Evolutionary conservation across 1,139 yeast genomes (phyloP).

Genomic region (Saccharomyces pastorianus): DNA sequence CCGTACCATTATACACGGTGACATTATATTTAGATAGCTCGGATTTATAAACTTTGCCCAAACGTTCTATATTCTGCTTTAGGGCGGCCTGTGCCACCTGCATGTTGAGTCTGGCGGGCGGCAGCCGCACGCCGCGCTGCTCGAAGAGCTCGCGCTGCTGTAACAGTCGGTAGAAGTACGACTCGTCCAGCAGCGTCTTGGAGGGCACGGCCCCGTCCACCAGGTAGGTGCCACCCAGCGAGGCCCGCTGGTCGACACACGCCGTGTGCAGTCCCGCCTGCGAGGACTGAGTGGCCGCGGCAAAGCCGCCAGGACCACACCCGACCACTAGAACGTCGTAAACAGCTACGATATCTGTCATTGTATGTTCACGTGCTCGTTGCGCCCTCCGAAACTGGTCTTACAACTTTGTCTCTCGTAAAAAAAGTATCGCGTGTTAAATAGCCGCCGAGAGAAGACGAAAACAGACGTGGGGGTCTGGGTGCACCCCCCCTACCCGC

Average conservation of each 20-base stretch:
- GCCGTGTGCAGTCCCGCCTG: background rate
- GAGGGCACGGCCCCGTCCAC: background rate
- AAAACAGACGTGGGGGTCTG: background rate
- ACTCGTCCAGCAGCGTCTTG: background rate
- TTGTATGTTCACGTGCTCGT: background rate
- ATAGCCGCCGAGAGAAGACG: background rate
- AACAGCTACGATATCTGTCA: background rate
- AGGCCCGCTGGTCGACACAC: background rate
- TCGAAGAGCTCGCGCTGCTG: background rate
- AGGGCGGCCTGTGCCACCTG: background rate
- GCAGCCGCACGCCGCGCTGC: background rate
- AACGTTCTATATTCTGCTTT: background rate
- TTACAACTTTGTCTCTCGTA: background rate
- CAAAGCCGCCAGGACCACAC: background rate
- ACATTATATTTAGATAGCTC: background rate
- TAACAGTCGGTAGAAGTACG: background rate
- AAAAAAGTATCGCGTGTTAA: background rate
- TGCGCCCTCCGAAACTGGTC: no score
- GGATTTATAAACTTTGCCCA: background rate
- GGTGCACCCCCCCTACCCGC: background rate
- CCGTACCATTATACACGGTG: background rate
- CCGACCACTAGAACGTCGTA: background rate
- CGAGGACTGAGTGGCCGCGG: background rate
- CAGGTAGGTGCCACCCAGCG: background rate
- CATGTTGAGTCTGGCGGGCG: background rate